Conservation (phyloP, 345 rosid genomes). For the Eutrema yunnanense region DNA sequence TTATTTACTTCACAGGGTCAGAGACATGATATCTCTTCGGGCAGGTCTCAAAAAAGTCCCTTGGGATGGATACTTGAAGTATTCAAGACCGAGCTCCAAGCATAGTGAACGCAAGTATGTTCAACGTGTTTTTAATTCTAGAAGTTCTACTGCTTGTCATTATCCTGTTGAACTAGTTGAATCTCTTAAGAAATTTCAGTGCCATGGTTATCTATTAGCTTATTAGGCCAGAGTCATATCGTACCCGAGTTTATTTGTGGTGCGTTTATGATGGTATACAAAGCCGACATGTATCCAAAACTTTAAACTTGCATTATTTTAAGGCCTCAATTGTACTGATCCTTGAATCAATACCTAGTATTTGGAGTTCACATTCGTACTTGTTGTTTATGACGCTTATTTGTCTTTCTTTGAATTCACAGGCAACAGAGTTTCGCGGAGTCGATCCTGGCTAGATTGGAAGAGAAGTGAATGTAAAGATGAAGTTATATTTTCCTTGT, state of each 20-base stretch:
- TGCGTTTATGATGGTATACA: background rate
- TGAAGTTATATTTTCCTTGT: background rate
- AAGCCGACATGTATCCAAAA: background rate
- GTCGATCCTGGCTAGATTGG: slow-evolving; percentile 64
- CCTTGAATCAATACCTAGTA: background rate
- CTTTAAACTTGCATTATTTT: background rate
- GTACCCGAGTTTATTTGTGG: background rate
- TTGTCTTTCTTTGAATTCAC: slow-evolving; percentile 24
- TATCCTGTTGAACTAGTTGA: background rate
- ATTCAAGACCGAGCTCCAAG: slow-evolving; percentile 91
- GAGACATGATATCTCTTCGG: slow-evolving; percentile 82
- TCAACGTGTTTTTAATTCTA: slow-evolving; percentile 2
- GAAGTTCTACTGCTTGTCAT: background rate
- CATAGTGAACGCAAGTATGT: slow-evolving; percentile 95
- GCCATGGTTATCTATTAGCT: background rate
- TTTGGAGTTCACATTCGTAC: background rate
- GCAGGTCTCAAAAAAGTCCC: slow-evolving; percentile 97
- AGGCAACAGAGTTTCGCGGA: slow-evolving; percentile 96
- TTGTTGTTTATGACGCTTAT: background rate
- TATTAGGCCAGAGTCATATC: background rate
- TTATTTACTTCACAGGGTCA: slow-evolving; percentile 46
- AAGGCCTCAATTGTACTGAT: background rate
- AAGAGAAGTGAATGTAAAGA: slow-evolving; percentile 50
- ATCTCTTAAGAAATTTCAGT: background rate
- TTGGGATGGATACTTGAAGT: slow-evolving; percentile 98